Conservation (phyloP, 345 rosid genomes). For the Sisymbrium altissimum region DNA sequence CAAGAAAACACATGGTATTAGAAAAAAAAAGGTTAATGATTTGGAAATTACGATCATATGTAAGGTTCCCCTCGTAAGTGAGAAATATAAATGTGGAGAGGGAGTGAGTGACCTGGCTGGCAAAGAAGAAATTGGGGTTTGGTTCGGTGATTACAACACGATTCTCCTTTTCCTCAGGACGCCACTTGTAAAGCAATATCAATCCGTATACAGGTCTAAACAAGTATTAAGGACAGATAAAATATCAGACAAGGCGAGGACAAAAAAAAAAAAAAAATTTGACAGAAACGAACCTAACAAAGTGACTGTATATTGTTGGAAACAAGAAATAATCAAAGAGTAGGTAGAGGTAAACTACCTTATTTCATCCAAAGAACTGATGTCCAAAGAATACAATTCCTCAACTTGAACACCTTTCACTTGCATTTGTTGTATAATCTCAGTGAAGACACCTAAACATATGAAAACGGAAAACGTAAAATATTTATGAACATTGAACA, state of each 20-base stretch:
- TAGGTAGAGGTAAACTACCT: not conserved
- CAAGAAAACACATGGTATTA: not conserved
- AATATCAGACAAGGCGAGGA: not conserved
- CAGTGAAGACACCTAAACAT: constrained; percentile 33
- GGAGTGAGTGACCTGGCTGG: constrained; percentile 26
- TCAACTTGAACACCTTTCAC: constrained; percentile 38
- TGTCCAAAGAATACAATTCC: constrained; percentile 33
- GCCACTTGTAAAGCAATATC: constrained; percentile 39
- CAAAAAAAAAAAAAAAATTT: not conserved
- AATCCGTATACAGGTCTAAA: constrained; percentile 36
- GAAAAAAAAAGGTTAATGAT: not conserved
- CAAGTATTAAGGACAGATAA: not conserved
- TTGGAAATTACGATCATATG: not conserved
- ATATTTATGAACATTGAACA: not conserved
- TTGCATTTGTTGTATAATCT: constrained; percentile 39
- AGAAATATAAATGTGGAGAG: not conserved
- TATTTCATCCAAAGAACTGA: constrained; percentile 17
- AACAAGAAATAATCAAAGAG: not conserved
- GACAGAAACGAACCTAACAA: not conserved
- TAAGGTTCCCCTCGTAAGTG: not conserved
- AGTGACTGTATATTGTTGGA: not conserved
- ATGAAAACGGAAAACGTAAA: not conserved
- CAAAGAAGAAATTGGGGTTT: constrained; percentile 37
- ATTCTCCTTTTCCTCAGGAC: constrained; percentile 35
- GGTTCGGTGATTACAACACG: constrained; percentile 37